Evolutionary conservation across 148 eudicot species (phyloP).

Genomic region (Salicornia ramosissima): DNA sequence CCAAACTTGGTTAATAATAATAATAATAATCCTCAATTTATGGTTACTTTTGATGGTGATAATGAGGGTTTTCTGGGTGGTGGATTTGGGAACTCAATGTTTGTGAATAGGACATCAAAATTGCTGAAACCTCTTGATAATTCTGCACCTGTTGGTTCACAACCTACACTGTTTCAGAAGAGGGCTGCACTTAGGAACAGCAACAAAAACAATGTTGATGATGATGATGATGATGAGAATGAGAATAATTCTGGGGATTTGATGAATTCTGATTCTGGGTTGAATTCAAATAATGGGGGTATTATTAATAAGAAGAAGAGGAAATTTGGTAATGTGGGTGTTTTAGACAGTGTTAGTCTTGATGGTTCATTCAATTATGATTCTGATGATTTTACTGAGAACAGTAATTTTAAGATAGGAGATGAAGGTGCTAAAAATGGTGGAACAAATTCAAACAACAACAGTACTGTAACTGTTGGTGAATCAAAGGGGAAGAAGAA

Average conservation of each 20-base stretch:
- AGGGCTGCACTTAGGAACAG: conserved; percentile 85
- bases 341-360: conserved; percentile 49
- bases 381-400: conserved; percentile 71
- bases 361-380: conserved; percentile 81
- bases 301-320: conserved; percentile 33
- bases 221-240: no score
- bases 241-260: no score
- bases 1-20: conserved; percentile 35
- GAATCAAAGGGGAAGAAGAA: conserved; percentile 70
- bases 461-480: conserved; percentile 41
- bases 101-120: conserved; percentile 51
- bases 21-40: conserved; percentile 41
- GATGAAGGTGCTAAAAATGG: conserved; percentile 45
- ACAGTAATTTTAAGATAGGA: conserved; percentile 11
- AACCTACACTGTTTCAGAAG: conserved; percentile 86
- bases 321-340: conserved; percentile 38
- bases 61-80: conserved; percentile 29
- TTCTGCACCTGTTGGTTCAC: conserved; percentile 54
- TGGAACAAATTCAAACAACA: conserved; percentile 50
- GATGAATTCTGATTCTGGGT: no score
- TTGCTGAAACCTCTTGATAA: conserved; percentile 72
- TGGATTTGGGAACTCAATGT: conserved; percentile 30
- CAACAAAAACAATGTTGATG: no score
- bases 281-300: conserved; percentile 29
- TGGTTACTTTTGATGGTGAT: conserved; percentile 20